Percentiles rank a stretch among this genome's conserved stretches.
Evolutionary conservation across 148 eudicot genomes (phyloP).

Genomic region (Pharnaceum exiguum): DNA sequence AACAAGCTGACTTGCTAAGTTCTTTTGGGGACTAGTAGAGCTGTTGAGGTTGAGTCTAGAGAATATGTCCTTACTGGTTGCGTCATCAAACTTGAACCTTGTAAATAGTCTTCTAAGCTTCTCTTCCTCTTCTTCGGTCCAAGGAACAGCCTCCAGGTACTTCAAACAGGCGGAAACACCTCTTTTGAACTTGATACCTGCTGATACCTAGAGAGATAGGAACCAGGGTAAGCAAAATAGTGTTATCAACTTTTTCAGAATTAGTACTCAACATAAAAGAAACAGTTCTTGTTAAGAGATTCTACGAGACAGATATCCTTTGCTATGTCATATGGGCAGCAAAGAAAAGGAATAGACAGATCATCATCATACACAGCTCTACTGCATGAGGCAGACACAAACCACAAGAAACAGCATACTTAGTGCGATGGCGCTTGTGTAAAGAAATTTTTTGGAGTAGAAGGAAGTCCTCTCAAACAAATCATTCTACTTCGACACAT

Average conservation of each 20-base stretch:
- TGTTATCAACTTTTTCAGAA: background rate
- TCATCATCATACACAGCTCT: no score
- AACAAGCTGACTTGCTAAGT: slow-evolving; percentile 54
- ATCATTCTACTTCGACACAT: no score
- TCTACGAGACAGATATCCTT: no score
- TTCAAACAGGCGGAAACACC: slow-evolving; percentile 71
- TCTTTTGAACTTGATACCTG: slow-evolving; percentile 62
- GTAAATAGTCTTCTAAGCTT: slow-evolving; percentile 59
- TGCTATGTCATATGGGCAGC: no score
- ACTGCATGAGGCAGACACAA: no score
- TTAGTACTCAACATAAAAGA: background rate
- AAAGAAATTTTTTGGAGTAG: no score
- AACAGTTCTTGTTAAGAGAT: no score
- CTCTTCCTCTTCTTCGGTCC: slow-evolving; percentile 98
- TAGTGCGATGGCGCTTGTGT: no score
- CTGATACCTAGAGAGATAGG: slow-evolving; percentile 55
- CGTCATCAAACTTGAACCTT: slow-evolving; percentile 56
- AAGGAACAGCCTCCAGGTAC: slow-evolving; percentile 90
- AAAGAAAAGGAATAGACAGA: no score
- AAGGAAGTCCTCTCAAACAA: no score
- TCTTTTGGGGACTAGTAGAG: slow-evolving; percentile 41
- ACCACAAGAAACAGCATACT: no score
- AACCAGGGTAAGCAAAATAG: background rate
- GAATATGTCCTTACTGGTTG: slow-evolving; percentile 44
- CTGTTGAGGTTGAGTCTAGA: slow-evolving; percentile 50